Evolutionary conservation across 75 land plant genomes (phyloP), one percentile per base, ranked within the genome.

Genomic region (Pinus albicaulis): DNA sequence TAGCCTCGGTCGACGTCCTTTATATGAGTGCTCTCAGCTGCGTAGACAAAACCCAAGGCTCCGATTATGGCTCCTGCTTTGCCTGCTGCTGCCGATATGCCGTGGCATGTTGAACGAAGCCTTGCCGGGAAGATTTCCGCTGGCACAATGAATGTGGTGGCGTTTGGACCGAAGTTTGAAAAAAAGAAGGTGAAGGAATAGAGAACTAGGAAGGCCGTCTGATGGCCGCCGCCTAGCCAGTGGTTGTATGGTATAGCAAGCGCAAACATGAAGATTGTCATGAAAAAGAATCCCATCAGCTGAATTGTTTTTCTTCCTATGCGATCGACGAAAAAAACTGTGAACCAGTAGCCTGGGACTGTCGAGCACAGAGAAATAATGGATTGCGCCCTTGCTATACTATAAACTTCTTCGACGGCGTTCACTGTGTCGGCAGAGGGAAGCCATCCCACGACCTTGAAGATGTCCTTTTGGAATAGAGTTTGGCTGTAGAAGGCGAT

Each of bases 1-100:
- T 86, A 86, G 12, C 87, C 88, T 22, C 16, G 65, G 44, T 86
- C 82, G 4, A 72, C 65, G 66, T 83, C 28, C 8, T 59, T 72
- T 55, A 53, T 59, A 22, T 78, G 55, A 16, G 57, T 57, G 61
- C 63, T 79, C 81, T 85, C 88, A 22, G 87, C 79, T 10, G 88
- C 80, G 66, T 84, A 86, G 8, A 86, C 56, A 72, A 86, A 86
- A 19, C 89, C 89, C 55, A 86, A 86, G 3, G 89, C 66, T 3
- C 89, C 89, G 13, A 85, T 63, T 53, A 84, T 85, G 22, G 89
- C 89, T n/a, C 88, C 89, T 3, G 88, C 80, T 71, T 86, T 86
- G 16, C 89, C 89, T 1, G 80, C 44, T 41, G 44, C 44, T 41
- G 44, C 44, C 44, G 44, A 80, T 17, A 41, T 41, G 7, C 44